Evolutionary conservation across 2,329 filamentous ascomycete species (phyloP).

Genomic region (Salinomyces thailandicus): DNA sequence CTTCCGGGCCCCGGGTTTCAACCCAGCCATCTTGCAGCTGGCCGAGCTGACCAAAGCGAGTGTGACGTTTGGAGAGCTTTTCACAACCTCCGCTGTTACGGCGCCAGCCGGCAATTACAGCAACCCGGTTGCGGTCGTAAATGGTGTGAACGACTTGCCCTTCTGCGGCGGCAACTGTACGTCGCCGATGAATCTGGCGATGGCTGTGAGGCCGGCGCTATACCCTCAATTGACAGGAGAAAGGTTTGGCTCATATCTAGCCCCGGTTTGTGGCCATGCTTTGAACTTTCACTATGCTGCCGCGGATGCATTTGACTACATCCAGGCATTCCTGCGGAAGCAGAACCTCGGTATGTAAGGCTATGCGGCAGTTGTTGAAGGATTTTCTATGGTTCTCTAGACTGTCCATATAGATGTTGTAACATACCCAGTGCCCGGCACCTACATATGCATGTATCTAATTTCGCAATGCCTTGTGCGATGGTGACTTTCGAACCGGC

Average conservation of each 20-base stretch:
- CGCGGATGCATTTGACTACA: slow-evolving; percentile 17
- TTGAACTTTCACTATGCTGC: slow-evolving; percentile 26
- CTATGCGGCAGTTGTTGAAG: too few species aligned
- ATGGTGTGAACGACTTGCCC: slow-evolving; percentile 21
- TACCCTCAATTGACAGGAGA: slow-evolving; percentile 13
- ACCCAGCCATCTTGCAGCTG: slow-evolving; percentile 16
- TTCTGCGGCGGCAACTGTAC: slow-evolving; percentile 25
- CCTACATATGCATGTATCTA: too few species aligned
- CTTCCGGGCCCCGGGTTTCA: slow-evolving; percentile 22
- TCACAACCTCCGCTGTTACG: slow-evolving; percentile 13
- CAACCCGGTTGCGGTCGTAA: slow-evolving; percentile 21
- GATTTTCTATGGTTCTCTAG: too few species aligned
- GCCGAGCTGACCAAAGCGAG: slow-evolving; percentile 22
- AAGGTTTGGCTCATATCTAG: slow-evolving; percentile 16
- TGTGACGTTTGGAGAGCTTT: slow-evolving; percentile 25
- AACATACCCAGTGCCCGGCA: too few species aligned
- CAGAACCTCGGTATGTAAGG: slow-evolving; percentile 3
- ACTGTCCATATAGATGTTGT: too few species aligned
- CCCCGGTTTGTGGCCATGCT: slow-evolving; percentile 20
- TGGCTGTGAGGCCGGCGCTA: slow-evolving; percentile 11
- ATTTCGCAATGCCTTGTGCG: too few species aligned
- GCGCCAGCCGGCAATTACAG: slow-evolving; percentile 14
- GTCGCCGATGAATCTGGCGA: slow-evolving; percentile 16
- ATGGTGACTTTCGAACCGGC: too few species aligned
- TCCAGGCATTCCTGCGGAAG: slow-evolving; percentile 18